Base-by-base conservation (phyloP, 225 moss, liverwort and hornwort species). In the Thuidium tamariscinum region DNA sequence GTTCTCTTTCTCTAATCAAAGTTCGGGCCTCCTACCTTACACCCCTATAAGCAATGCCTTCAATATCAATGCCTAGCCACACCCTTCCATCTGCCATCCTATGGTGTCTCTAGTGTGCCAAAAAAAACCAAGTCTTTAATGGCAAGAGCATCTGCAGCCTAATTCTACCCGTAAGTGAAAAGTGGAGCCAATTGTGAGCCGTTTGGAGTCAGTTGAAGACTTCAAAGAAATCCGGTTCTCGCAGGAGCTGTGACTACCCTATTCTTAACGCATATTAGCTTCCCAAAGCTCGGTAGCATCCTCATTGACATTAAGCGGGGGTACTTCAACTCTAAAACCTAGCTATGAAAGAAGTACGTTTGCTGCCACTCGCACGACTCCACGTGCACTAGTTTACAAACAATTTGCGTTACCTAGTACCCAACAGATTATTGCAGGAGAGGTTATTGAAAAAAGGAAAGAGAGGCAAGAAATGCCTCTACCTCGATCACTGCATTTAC, bases 401-500 rank as follows among this genome's bases (percentile, higher is more conserved):
- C 70, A 70, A 70, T 70, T 26, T 42, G 27, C 42, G 42, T 70
- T 16, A 70, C 14, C 15, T 14, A 70, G 8, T 41, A 1, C 16
- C 8, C 39, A 70, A 27, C 27, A 42, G 19, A 44, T 27, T 70
- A 42, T 44, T 42, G 16, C 16, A 26, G 69, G 36, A 42, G 42
- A 26, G 39, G 26, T 70, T 26, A 9, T 69, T 41, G 10, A 3
- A 16, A 41, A 41, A 70, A 42, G 16, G n/a, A 29, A 44, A 44
- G 14, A 73, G 48, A 75, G 23, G 54, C 55, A 37, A 36, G 37
- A 56, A 54, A 25, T 11, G 37, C 16, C 2, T 17, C 42, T 80
- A 91, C 90, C 90, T 93, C 54, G n/a, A n/a, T n/a, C n/a, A 89
- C 90, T 27, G 92, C 91, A 79, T 93, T 92, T 7, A 90, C 88